Conservation (phyloP, 2,329 filamentous ascomycete genomes). For the Chaetomiaceae sp. region DNA sequence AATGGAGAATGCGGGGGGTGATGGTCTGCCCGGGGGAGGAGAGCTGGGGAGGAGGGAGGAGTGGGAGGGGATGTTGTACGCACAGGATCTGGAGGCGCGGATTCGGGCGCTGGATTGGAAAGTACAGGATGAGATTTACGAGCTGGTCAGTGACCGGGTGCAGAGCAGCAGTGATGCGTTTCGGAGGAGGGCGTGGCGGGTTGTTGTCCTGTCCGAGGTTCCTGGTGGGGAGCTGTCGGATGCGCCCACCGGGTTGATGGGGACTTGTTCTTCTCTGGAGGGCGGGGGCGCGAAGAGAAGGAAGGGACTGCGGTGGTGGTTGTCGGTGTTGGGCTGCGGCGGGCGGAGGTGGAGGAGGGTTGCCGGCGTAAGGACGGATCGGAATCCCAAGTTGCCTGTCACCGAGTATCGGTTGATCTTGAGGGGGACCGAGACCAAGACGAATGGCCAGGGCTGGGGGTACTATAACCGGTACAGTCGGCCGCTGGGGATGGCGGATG, state of each 20-base stretch:
- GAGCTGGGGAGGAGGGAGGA: neutral
- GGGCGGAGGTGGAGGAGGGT: neutral
- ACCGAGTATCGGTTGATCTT: conserved; percentile 22
- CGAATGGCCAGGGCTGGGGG: conserved; percentile 20
- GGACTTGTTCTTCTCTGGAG: too few species aligned
- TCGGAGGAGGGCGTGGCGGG: conserved; percentile 19
- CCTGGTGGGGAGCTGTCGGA: conserved; percentile 21
- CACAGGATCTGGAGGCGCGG: conserved; percentile 15
- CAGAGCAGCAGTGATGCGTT: conserved; percentile 21
- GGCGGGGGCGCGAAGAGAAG: neutral
- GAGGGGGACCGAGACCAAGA: conserved; percentile 18
- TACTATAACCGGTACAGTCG: conserved; percentile 21
- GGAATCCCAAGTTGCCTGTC: conserved; percentile 8
- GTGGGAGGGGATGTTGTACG: neutral
- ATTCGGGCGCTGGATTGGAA: conserved; percentile 22
- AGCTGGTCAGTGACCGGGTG: conserved; percentile 20
- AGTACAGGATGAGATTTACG: conserved; percentile 25
- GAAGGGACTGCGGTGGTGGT: neutral
- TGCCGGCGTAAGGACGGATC: neutral
- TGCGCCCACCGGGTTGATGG: neutral
- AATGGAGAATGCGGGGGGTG: neutral
- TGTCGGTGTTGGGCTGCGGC: neutral
- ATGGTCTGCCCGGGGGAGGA: neutral
- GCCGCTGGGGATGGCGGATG: conserved; percentile 19
- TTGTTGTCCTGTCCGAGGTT: conserved; percentile 17